Evolutionary conservation across 768 basidiomycete species (phyloP).

Genomic region (Asterophora lycoperdoides): DNA sequence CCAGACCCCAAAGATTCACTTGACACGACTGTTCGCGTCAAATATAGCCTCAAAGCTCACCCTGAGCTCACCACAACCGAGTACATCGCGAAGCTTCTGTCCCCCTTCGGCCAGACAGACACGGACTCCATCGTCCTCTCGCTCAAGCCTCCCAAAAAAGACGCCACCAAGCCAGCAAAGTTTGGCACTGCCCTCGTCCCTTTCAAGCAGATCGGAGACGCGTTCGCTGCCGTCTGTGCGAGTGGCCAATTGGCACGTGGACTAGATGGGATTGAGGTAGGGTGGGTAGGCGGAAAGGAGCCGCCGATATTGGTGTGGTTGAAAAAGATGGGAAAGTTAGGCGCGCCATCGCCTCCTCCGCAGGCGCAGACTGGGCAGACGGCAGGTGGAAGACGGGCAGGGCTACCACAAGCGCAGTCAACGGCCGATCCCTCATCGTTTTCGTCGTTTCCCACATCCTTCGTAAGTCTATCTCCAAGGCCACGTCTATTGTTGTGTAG

Average conservation of each 20-base stretch:
- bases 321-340: conserved; percentile 66
- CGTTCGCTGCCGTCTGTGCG: conserved; percentile 71
- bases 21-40: conserved; percentile 75
- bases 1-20: conserved; percentile 40
- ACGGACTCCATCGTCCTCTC: conserved; percentile 62
- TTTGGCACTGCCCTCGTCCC: conserved; percentile 69
- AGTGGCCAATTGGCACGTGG: conserved; percentile 48
- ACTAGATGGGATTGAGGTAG: conserved; percentile 59
- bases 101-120: conserved; percentile 62
- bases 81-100: conserved; percentile 47
- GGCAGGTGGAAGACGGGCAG: conserved; percentile 1
- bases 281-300: conserved; percentile 73
- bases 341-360: conserved; percentile 19
- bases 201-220: conserved; percentile 71
- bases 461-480: conserved; percentile 34
- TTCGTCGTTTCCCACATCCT: conserved; percentile 60
- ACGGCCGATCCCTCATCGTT: conserved; percentile 34
- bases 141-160: conserved; percentile 56
- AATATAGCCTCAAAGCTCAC: conserved; percentile 56
- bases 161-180: conserved; percentile 54
- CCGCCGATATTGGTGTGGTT: conserved; percentile 71
- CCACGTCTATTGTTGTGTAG: neutral
- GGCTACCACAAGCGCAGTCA: conserved; percentile 29
- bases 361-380: neutral
- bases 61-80: conserved; percentile 51